Base-by-base conservation (phyloP, 139 green algal genomes). In the Volvox reticuliferus region DNA sequence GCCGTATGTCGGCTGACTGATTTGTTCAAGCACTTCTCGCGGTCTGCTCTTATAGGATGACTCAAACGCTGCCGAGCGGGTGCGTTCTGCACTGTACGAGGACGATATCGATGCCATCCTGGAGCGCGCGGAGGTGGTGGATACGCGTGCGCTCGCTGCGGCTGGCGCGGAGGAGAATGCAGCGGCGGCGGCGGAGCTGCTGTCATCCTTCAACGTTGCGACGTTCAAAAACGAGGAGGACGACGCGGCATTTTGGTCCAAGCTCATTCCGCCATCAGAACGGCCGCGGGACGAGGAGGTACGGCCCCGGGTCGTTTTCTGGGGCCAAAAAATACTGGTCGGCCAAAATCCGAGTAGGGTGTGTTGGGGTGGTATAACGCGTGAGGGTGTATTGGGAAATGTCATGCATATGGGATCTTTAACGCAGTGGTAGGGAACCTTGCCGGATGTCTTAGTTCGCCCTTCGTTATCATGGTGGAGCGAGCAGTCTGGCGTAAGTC, bases 31-130 rank as follows among this genome's bases (percentile, higher is more conserved):
- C 24, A 79, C 9, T 35, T n/a, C 19, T 17, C 28, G 0, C 73
- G 50, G 3, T 1, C 55, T 33, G 21, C 24, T 36, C 44, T 32
- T 22, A 3, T 33, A 91, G 87, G 87, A 90, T 32, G 86, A 83
- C n/a, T 32, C 68, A 24, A 62, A 77, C 69, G 79, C 80, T 79
- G 91, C 87, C 76, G 90, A 92, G 84, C 44, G 44, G 6, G 78
- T 69, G 50, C 69, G 28, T 0, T 62, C 73, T 93, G 82, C 92
- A 80, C 85, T 98, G 94, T 89, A 94, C 37, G 94, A 97, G 90
- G 97, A 98, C 79, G 97, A 99, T 91, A 96, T 99, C 24, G 98
- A 99, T 86, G 94, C 95, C 71, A 99, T 99, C 73, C 95, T 99
- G 77, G 96, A 96, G 81, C 92, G 98, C 0, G 98, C 98, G 32